These are phyloP conservation scores for Urtica urens DNA, from an alignment of 306 rosid species.

Conservation along the genomic window DNA sequence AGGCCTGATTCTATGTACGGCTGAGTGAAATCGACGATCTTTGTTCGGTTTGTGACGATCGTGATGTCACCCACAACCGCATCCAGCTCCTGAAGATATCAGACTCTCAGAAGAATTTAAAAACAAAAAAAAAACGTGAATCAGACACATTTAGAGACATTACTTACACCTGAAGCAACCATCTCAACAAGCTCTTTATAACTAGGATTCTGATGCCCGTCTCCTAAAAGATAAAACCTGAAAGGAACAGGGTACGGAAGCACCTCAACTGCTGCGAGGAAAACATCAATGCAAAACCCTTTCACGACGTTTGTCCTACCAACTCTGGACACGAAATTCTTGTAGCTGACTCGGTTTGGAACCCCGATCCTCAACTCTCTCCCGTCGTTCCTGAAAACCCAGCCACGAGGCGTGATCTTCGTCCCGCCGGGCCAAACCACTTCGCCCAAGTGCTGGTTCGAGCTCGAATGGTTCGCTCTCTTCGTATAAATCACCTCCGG, in stretches of 20 bases:
- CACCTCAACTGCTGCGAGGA: slow-evolving; percentile 32
- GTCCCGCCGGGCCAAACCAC: slow-evolving; percentile 41
- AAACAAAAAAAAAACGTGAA: not conserved
- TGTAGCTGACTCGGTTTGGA: slow-evolving; percentile 38
- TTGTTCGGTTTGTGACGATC: slow-evolving; percentile 36
- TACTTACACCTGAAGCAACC: slow-evolving; percentile 29
- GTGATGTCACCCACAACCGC: slow-evolving; percentile 46
- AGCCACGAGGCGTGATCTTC: slow-evolving; percentile 33
- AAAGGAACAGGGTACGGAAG: slow-evolving; percentile 38
- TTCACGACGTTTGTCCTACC: slow-evolving; percentile 16
- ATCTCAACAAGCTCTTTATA: slow-evolving; percentile 25
- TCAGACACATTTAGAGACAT: not conserved
- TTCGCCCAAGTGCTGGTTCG: slow-evolving; percentile 17
- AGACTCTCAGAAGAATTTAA: not conserved
- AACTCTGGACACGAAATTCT: slow-evolving; percentile 23
- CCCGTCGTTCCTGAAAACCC: slow-evolving; percentile 38
- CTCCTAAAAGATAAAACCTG: slow-evolving; percentile 34
- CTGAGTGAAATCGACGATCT: slow-evolving; percentile 37
- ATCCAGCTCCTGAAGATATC: slow-evolving; percentile 26
- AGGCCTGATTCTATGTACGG: slow-evolving; percentile 42
- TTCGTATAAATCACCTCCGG: slow-evolving; percentile 19
- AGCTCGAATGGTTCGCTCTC: slow-evolving; percentile 15
- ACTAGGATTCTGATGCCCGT: slow-evolving; percentile 38
- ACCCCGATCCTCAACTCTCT: slow-evolving; percentile 30
- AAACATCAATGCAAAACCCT: slow-evolving; percentile 48